A percentile compares a stretch with the other conserved stretches of the same genome.
These are phyloP conservation scores for Gynostemma pentaphyllum DNA, from an alignment of 306 rosid genomes.

Conservation along the genomic window DNA sequence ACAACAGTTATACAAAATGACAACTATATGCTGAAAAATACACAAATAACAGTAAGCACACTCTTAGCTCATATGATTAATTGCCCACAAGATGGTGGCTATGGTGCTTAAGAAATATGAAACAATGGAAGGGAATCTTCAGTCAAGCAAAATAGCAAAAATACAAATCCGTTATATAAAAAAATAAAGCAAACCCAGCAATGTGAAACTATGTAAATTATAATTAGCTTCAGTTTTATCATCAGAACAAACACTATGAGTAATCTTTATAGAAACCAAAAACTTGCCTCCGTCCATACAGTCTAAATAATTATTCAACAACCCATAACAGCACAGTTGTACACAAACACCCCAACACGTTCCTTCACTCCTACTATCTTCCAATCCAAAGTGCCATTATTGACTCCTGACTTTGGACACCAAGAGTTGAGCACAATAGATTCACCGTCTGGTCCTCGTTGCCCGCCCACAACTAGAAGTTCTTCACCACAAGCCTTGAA, in stretches of 20 bases:
- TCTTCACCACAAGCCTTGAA: constrained; percentile 90
- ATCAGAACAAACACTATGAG: neutral
- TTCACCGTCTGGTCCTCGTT: constrained; percentile 86
- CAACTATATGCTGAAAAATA: neutral
- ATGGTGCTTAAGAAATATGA: no score
- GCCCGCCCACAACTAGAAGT: constrained; percentile 89
- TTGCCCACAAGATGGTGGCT: neutral
- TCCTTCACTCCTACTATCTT: constrained; percentile 72
- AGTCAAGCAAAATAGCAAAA: neutral
- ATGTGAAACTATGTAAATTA: neutral
- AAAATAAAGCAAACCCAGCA: constrained; percentile 1
- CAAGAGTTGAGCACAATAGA: constrained; percentile 69
- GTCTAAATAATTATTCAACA: constrained; percentile 50
- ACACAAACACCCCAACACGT: constrained; percentile 79
- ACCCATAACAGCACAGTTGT: constrained; percentile 94
- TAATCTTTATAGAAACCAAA: constrained; percentile 3
- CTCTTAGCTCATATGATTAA: neutral
- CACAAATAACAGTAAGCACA: neutral
- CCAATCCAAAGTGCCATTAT: constrained; percentile 69
- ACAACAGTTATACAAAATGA: no score
- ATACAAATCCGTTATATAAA: neutral
- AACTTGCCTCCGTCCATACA: neutral
- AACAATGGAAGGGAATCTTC: no score
- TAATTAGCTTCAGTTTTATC: constrained; percentile 9
- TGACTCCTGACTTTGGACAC: constrained; percentile 62